Conservation (phyloP, 257 asterid species). For the Agastache rugosa region DNA sequence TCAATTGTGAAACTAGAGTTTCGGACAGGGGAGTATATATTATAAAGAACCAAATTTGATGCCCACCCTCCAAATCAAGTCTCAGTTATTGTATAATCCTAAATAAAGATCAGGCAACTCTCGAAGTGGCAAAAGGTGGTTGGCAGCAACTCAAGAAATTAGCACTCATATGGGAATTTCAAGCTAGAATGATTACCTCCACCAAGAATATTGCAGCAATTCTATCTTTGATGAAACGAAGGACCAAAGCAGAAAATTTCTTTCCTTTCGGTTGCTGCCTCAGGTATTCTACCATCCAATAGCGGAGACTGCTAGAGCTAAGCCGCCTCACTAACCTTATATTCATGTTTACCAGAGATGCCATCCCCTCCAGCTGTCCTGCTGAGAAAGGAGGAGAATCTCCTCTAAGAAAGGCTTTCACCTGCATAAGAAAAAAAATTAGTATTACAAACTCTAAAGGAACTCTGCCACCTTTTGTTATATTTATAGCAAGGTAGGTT, state of each 20-base stretch:
- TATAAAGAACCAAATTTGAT: conserved; percentile 3
- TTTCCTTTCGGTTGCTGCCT: conserved; percentile 75
- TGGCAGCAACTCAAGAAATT: background rate
- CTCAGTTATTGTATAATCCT: background rate
- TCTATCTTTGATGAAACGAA: conserved; percentile 89
- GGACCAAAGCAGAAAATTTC: conserved; percentile 78
- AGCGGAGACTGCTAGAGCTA: conserved; percentile 75
- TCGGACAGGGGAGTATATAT: background rate
- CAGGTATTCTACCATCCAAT: conserved; percentile 89
- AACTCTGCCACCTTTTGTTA: conserved; percentile 7
- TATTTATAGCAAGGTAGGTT: background rate
- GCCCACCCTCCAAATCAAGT: background rate
- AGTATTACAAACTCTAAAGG: conserved; percentile 27
- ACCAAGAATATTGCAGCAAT: conserved; percentile 77
- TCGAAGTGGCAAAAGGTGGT: conserved; percentile 9
- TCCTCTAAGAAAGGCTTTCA: conserved; percentile 89
- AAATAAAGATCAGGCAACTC: conserved; percentile 28
- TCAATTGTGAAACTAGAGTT: conserved; percentile 3
- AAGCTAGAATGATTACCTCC: conserved; percentile 65
- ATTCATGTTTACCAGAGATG: conserved; percentile 75
- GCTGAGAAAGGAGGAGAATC: conserved; percentile 88
- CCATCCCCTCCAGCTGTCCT: conserved; percentile 88
- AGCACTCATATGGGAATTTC: conserved; percentile 16
- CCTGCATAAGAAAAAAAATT: conserved; percentile 51
- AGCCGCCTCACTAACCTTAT: conserved; percentile 66